These are phyloP conservation scores for Trypanosoma boissoni DNA, from an alignment of 208 protist genomes.

Conservation along the genomic window DNA sequence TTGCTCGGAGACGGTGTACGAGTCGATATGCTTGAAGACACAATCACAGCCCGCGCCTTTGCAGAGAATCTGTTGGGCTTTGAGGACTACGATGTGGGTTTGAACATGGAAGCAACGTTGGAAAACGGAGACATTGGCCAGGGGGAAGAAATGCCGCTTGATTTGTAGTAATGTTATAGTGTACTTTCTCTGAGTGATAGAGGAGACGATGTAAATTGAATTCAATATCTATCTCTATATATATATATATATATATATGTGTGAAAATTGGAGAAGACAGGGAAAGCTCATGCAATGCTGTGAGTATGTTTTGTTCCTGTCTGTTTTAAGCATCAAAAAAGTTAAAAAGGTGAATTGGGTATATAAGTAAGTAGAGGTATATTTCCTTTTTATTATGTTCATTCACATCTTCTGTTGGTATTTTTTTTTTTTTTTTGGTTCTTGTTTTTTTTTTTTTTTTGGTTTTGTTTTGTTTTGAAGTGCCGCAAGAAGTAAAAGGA, in stretches of 20 bases:
- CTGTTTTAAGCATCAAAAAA: too few species aligned
- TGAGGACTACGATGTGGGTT: constrained; percentile 75
- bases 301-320: too few species aligned
- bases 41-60: constrained; percentile 83
- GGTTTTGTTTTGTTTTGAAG: constrained; percentile 4
- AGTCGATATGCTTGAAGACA: constrained; percentile 85
- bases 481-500: constrained; percentile 1
- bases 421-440: constrained; percentile 10
- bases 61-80: constrained; percentile 90
- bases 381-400: too few species aligned
- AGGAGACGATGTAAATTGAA: too few species aligned
- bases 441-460: constrained; percentile 13
- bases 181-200: too few species aligned
- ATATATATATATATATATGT: too few species aligned
- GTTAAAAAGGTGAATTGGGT: too few species aligned
- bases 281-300: too few species aligned
- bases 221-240: too few species aligned
- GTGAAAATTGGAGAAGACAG: too few species aligned
- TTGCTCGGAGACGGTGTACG: constrained; percentile 85
- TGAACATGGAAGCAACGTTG: neutral
- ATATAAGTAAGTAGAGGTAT: too few species aligned
- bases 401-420: neutral
- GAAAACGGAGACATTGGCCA: constrained; percentile 14
- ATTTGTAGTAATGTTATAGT: too few species aligned
- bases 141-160: constrained; percentile 17